phyloP scores from a whole-genome alignment of 441 rosid species.

The Flueggea neowawraea region DNA sequence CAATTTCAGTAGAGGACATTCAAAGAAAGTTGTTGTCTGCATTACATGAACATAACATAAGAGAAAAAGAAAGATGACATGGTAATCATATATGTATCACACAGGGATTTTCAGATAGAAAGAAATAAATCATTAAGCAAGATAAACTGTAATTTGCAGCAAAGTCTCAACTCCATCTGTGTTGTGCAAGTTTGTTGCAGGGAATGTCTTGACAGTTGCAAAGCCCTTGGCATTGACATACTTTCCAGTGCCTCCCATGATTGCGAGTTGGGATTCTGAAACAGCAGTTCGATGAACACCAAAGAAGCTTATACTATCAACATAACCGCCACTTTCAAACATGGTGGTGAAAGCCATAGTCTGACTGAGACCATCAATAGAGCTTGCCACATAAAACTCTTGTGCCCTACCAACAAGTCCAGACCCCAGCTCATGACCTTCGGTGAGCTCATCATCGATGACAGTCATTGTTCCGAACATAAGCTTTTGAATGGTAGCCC shows the following conservation, averaged over 20 bases:
- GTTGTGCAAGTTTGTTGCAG: constrained; percentile 18
- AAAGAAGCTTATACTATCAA: constrained; percentile 39
- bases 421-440: constrained; percentile 44
- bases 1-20: too few species aligned
- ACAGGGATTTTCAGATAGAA: not conserved
- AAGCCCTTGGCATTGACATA: constrained; percentile 39
- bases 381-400: constrained; percentile 44
- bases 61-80: too few species aligned
- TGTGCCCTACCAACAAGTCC: constrained; percentile 40
- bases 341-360: constrained; percentile 43
- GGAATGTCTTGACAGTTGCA: constrained; percentile 35
- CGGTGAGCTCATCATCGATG: constrained; percentile 43
- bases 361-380: constrained; percentile 46
- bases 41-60: too few species aligned
- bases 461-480: constrained; percentile 48
- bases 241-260: constrained; percentile 51
- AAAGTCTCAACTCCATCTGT: constrained; percentile 45
- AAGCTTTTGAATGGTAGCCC: constrained; percentile 27
- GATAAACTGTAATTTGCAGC: constrained; percentile 26
- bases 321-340: constrained; percentile 30
- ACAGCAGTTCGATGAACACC: constrained; percentile 41
- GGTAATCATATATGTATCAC: not conserved
- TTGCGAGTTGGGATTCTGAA: constrained; percentile 44
- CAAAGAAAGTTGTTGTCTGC: too few species aligned
- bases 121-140: constrained; percentile 7